A percentile compares a stretch with the other conserved stretches of the same genome.
phyloP scores from a whole-genome alignment of 1,284 basidiomycete species.

The Jaminaea rosea region DNA sequence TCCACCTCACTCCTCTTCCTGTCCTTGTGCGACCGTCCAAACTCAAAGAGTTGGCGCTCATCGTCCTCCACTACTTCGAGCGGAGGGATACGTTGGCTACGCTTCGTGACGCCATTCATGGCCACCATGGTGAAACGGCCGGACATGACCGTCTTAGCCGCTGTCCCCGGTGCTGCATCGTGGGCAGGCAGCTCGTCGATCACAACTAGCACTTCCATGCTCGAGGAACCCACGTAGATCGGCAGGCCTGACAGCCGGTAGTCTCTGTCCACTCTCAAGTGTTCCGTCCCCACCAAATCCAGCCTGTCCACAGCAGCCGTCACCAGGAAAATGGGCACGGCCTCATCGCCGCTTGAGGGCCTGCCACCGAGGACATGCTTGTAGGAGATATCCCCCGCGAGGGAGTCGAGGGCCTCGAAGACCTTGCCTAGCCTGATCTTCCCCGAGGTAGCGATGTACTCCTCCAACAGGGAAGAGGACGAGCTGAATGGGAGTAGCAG shows the following conservation, averaged over 20 bases:
- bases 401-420: conserved; percentile 48
- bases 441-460: conserved; percentile 45
- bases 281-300: conserved; percentile 25
- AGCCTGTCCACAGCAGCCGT: conserved; percentile 48
- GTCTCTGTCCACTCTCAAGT: conserved; percentile 21
- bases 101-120: conserved; percentile 28
- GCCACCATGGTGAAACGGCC: conserved; percentile 49
- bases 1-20: conserved; percentile 34
- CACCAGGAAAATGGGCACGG: conserved; percentile 46
- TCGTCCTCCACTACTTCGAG: conserved; percentile 31
- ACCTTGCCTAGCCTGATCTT: conserved; percentile 46
- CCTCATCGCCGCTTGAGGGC: conserved; percentile 23
- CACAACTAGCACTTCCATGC: conserved; percentile 47
- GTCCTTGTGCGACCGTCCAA: conserved; percentile 42
- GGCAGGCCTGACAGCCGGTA: conserved; percentile 28
- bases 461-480: conserved; percentile 38
- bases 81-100: conserved; percentile 34
- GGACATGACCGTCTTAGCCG: conserved; percentile 40
- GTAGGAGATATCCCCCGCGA: conserved; percentile 45
- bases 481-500: conserved; percentile 43
- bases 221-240: conserved; percentile 39
- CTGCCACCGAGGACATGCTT: conserved; percentile 45
- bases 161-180: neutral
- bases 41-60: conserved; percentile 37
- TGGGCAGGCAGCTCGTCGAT: conserved; percentile 36